Percentiles rank a stretch among this genome's conserved stretches.
These are phyloP conservation scores for Salicornia ramosissima DNA, from an alignment of 148 eudicot genomes.

Conservation along the genomic window DNA sequence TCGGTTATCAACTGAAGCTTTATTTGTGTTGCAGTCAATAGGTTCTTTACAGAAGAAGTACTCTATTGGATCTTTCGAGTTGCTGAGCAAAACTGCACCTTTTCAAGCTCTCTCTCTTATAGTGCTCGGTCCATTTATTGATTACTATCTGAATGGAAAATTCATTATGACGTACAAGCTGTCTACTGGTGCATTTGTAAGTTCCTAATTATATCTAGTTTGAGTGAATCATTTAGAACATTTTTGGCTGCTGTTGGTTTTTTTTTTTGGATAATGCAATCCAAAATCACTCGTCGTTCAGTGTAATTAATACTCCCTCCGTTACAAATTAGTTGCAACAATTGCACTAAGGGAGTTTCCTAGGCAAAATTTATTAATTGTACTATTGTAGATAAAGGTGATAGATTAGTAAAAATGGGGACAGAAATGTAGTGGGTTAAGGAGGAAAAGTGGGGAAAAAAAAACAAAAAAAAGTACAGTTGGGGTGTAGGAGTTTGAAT, in stretches of 20 bases:
- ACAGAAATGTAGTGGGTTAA: no score
- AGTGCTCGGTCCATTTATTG: slow-evolving; percentile 62
- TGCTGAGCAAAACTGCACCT: slow-evolving; percentile 80
- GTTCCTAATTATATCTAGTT: slow-evolving; percentile 20
- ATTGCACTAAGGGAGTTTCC: no score
- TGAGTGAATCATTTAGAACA: background rate
- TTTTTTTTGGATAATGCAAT: no score
- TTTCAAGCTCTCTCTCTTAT: slow-evolving; percentile 75
- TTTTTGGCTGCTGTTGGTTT: background rate
- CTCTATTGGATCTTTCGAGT: slow-evolving; percentile 66
- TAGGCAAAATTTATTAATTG: no score
- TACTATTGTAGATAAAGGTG: no score
- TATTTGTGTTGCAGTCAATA: slow-evolving; percentile 51
- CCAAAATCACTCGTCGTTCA: no score
- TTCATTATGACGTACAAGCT: slow-evolving; percentile 40
- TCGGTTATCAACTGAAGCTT: background rate
- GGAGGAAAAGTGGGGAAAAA: no score
- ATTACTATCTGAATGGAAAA: slow-evolving; percentile 51
- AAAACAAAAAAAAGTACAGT: no score
- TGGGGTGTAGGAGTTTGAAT: no score
- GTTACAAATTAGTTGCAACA: no score
- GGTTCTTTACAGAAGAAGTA: slow-evolving; percentile 83
- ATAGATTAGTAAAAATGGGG: no score
- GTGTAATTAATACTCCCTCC: no score
- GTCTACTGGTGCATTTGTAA: slow-evolving; percentile 52